A percentile compares a stretch with the other conserved stretches of the same genome.
Conservation (phyloP, 2,329 filamentous ascomycete genomes). For the Remersonia thermophila region DNA sequence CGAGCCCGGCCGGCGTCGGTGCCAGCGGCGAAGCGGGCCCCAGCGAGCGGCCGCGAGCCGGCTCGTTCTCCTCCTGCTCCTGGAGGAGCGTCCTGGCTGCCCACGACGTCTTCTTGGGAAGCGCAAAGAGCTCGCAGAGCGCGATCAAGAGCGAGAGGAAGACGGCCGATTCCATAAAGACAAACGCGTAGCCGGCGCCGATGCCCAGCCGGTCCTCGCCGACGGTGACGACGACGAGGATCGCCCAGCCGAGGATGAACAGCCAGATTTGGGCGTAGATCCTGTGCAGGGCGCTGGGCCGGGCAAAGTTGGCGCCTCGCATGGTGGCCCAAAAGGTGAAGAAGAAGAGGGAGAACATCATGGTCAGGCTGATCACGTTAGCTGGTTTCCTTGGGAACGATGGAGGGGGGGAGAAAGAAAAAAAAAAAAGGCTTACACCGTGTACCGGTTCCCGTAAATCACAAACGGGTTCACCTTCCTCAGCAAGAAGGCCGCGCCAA, state of each 20-base stretch:
- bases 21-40: constrained; percentile 5
- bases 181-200: constrained; percentile 65
- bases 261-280: constrained; percentile 76
- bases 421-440: constrained; percentile 40
- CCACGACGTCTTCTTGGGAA: constrained; percentile 61
- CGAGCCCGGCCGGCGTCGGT: constrained; percentile 1
- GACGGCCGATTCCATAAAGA: constrained; percentile 65
- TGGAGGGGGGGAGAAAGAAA: background rate
- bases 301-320: constrained; percentile 61
- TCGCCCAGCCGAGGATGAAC: constrained; percentile 59
- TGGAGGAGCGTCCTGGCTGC: constrained; percentile 41
- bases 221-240: constrained; percentile 61
- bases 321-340: constrained; percentile 73
- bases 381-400: no score
- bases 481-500: constrained; percentile 45
- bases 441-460: constrained; percentile 78
- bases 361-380: constrained; percentile 64
- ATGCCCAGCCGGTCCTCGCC: constrained; percentile 63
- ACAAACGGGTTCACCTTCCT: constrained; percentile 80
- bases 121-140: constrained; percentile 66
- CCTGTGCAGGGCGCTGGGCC: constrained; percentile 77
- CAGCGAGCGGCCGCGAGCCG: constrained; percentile 14
- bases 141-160: constrained; percentile 65
- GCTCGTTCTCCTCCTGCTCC: constrained; percentile 32
- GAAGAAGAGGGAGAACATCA: constrained; percentile 73